Evolutionary conservation across 2,329 filamentous ascomycete genomes (phyloP), one percentile per base, ranked within the genome.

Genomic region (Fusarium abutilonis): DNA sequence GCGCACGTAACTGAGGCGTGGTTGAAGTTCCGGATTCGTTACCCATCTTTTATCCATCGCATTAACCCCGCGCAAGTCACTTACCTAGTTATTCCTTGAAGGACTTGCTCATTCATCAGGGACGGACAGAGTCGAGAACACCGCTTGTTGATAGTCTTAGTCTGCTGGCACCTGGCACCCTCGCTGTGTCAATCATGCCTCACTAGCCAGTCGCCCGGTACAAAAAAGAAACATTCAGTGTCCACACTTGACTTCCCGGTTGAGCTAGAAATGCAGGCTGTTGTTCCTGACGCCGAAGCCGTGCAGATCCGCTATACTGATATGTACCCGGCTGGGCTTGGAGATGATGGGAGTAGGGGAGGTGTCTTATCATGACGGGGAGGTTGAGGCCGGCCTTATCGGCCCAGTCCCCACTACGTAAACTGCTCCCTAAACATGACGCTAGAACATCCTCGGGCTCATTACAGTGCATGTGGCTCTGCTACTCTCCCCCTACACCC

Each of bases 261-360:
- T 47, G 45, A 56, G 43, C 56, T 52, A 61, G 51, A 60, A 55
- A 45, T 52, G 52, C 51, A 49, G 38, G 28, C 39, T 36, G 55
- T 52, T 67, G 67, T 68, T 63, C 60, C 59, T 60, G 63, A 48
- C 59, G 61, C 54, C 54, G 64, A 48, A 52, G 56, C 44, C 32
- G 46, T 50, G 64, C 47, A 65, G 65, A 67, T 65, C 64, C 52
- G 58, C 52, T 47, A 43, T 19, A 4, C 34, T 49, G 48, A 63
- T 62, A 44, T 49, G 45, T 45, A 51, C 28, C 44, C 44, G 40
- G 41, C 36, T 47, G 34, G 34, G 28, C 41, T 17, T 46, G 29
- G 14, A 51, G 48, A 51, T 36, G 40, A 36, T 36, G 31, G 35
- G 35, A n/a, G n/a, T n/a, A n/a, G n/a, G n/a, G n/a, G n/a, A 40